Evolutionary conservation across 768 basidiomycete species (phyloP), one percentile per base, ranked within the genome.

Genomic region (Tricholomella constricta): DNA sequence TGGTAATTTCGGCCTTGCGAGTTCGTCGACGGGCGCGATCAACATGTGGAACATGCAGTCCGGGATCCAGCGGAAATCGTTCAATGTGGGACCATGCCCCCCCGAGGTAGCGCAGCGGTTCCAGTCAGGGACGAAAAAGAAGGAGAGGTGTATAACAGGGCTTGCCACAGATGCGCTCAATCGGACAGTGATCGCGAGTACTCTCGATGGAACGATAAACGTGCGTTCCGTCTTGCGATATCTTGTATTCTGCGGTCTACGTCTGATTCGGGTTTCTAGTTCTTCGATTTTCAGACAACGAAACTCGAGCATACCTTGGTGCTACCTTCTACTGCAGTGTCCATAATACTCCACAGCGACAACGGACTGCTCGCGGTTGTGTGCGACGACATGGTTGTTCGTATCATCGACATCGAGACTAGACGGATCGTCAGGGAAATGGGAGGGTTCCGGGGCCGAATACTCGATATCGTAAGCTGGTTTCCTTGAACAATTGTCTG

Each of bases 31-130:
- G 0, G 90, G 91, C 2, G 79, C 78, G 22, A 88, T 98, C 34
- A 69, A 84, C 52, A 87, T 95, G 87, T 98, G 93, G 89, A 99
- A 98, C 66, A 85, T 99, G 85, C 96, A 99, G 69, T 94, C 91
- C 3, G 97, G 97, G 1, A 80, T 94, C 52, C 81, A 82, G 60
- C 79, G 96, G 40, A 91, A 89, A 70, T 77, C 80, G 1, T 98
- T 91, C 66, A 73, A 78, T 55, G 63, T 96, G 20, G 88, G 87
- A 0, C 68, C 79, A 19, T 82, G 79, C 62, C 88, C 88, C 20
- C 68, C 78, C 19, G 83, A 82, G 55, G 78, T 78, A 7, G 60
- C 71, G 6, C 75, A 71, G 46, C 74, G 80, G 7, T 70, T 78
- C 47, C 72, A 74, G 62, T 72, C 53, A 11, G 66, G 65, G 11